phyloP scores from a whole-genome alignment of 2,329 filamentous ascomycete genomes.

The Myriosclerotinia duriaeana region DNA sequence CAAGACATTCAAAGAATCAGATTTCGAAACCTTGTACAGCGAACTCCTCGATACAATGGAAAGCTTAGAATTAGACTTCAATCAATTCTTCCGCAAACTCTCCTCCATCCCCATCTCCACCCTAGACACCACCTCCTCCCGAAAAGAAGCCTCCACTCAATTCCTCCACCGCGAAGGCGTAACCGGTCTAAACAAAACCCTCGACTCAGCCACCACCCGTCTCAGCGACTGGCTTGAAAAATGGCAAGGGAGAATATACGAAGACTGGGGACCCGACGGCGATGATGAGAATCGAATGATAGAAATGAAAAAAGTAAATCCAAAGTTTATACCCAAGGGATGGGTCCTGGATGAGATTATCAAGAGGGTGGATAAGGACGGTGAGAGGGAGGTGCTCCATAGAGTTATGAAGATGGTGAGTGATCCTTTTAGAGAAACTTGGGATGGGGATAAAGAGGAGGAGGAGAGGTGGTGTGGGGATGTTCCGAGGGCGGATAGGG shows the following conservation, averaged over 20 bases:
- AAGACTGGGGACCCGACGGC: slow-evolving; percentile 69
- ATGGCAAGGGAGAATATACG: slow-evolving; percentile 69
- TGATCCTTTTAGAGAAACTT: slow-evolving; percentile 79
- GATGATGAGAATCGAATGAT: slow-evolving; percentile 56
- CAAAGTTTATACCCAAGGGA: slow-evolving; percentile 84
- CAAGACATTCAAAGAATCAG: slow-evolving; percentile 63
- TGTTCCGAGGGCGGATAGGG: slow-evolving; percentile 73
- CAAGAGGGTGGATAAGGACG: slow-evolving; percentile 77
- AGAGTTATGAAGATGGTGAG: slow-evolving; percentile 80
- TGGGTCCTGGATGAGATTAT: slow-evolving; percentile 97
- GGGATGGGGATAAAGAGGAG: slow-evolving; percentile 69
- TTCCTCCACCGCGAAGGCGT: slow-evolving; percentile 82
- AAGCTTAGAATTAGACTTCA: slow-evolving; percentile 82
- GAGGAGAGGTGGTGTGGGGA: slow-evolving; percentile 83
- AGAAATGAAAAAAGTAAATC: slow-evolving; percentile 84
- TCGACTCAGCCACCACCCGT: slow-evolving; percentile 63
- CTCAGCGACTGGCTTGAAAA: slow-evolving; percentile 78
- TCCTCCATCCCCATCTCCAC: slow-evolving; percentile 61
- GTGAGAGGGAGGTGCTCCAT: slow-evolving; percentile 75
- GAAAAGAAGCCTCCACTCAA: slow-evolving; percentile 62
- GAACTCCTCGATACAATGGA: slow-evolving; percentile 80
- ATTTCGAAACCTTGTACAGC: slow-evolving; percentile 82
- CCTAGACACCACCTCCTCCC: slow-evolving; percentile 61
- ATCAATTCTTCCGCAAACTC: slow-evolving; percentile 86
- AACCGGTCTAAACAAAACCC: slow-evolving; percentile 54